phyloP scores from a whole-genome alignment of 441 rosid genomes.

The Pelargonium myrrhifolium region DNA sequence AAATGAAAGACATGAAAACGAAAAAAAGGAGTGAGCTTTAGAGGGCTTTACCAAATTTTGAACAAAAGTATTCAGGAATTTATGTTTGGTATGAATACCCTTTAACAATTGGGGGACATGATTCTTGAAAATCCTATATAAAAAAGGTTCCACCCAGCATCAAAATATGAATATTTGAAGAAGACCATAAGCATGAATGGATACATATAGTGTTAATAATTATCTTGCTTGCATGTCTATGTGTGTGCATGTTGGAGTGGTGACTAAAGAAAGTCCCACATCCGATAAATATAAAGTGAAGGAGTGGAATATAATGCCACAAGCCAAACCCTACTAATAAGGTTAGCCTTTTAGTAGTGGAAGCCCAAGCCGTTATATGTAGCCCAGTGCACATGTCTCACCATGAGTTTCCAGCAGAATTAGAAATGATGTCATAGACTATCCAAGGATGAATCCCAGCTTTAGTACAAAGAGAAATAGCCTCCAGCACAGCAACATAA shows the following conservation, averaged over 20 bases:
- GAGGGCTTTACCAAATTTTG: slow-evolving; percentile 55
- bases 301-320: no score
- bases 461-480: slow-evolving; percentile 66
- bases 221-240: no score
- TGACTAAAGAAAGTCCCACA: no score
- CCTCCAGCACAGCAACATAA: slow-evolving; percentile 83
- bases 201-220: no score
- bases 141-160: slow-evolving; percentile 7
- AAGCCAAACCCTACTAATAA: no score
- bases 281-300: no score
- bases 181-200: not conserved
- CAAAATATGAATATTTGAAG: not conserved
- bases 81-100: slow-evolving; percentile 36
- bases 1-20: not conserved
- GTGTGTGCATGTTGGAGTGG: no score
- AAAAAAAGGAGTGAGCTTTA: not conserved
- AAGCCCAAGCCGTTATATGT: no score
- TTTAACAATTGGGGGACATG: slow-evolving; percentile 54
- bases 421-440: slow-evolving; percentile 80
- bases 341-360: no score
- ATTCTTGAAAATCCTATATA: slow-evolving; percentile 75
- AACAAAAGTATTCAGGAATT: slow-evolving; percentile 44
- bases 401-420: slow-evolving; percentile 99
- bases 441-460: slow-evolving; percentile 92
- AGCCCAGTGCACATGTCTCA: no score